These are phyloP conservation scores for Geosiphon pyriformis DNA, from an alignment of 192 early-diverging fungal species.

Conservation along the genomic window DNA sequence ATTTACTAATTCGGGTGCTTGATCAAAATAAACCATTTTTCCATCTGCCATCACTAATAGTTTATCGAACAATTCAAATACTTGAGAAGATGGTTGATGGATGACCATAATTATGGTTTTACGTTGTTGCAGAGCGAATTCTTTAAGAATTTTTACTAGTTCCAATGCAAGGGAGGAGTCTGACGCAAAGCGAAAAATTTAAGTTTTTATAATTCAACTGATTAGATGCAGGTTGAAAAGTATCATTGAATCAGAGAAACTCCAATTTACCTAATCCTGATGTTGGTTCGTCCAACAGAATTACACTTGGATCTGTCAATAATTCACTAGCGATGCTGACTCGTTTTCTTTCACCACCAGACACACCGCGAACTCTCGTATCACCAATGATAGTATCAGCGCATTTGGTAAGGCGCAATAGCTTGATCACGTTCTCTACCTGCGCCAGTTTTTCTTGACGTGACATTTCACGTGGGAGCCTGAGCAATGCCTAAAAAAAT, in stretches of 20 bases:
- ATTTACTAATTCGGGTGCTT: neutral
- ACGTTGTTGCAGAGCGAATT: slow-evolving; percentile 9
- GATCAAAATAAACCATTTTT: slow-evolving; percentile 63
- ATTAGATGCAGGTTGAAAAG: too few relatives aligned
- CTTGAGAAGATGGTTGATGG: slow-evolving; percentile 82
- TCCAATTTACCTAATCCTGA: slow-evolving; percentile 56
- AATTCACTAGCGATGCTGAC: slow-evolving; percentile 71
- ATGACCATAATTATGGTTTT: slow-evolving; percentile 80
- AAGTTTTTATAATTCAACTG: too few relatives aligned
- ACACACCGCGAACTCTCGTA: slow-evolving; percentile 57
- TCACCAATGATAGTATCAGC: slow-evolving; percentile 65
- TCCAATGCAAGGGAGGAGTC: slow-evolving; percentile 15
- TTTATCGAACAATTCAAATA: slow-evolving; percentile 69
- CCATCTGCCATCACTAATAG: slow-evolving; percentile 62
- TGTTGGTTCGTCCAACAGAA: slow-evolving; percentile 71
- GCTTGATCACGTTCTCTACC: slow-evolving; percentile 51
- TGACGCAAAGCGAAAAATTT: neutral
- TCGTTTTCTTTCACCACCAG: slow-evolving; percentile 71
- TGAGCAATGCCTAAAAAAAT: slow-evolving; percentile 26
- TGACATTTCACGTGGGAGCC: slow-evolving; percentile 41
- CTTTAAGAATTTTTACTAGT: slow-evolving; percentile 9
- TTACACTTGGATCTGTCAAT: slow-evolving; percentile 58
- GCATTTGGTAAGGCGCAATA: slow-evolving; percentile 59
- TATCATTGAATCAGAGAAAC: too few relatives aligned
- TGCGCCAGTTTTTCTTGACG: slow-evolving; percentile 37